Percentiles rank a stretch among this genome's conserved stretches.
Conservation (phyloP, 106 monocot species). For the Hemerocallis citrina region DNA sequence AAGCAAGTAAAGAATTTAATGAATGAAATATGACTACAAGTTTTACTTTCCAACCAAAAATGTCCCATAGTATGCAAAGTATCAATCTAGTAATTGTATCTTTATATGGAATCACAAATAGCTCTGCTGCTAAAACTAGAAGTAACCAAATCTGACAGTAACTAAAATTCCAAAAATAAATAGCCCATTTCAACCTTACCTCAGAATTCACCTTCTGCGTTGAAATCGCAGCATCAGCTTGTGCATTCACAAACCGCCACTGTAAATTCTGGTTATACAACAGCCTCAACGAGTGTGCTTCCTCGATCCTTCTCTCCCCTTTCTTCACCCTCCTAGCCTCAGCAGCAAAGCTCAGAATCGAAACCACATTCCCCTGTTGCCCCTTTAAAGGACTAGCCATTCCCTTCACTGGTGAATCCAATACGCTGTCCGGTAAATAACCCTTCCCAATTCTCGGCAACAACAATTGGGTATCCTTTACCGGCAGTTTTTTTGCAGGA, state of each 20-base stretch:
- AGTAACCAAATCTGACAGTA: not conserved
- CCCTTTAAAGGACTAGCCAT: not conserved
- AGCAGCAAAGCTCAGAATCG: slow-evolving; percentile 67
- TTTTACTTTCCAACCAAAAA: not conserved
- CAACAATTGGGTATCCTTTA: slow-evolving; percentile 17
- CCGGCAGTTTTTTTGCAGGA: slow-evolving; percentile 18
- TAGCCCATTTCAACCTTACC: slow-evolving; percentile 18
- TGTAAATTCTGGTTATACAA: slow-evolving; percentile 59
- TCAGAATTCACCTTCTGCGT: slow-evolving; percentile 28
- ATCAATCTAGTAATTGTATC: not conserved
- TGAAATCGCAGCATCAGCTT: slow-evolving; percentile 20
- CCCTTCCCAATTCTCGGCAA: slow-evolving; percentile 19
- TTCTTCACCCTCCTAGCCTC: slow-evolving; percentile 65
- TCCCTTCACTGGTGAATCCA: slow-evolving; percentile 6
- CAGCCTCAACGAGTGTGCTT: slow-evolving; percentile 59
- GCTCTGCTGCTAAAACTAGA: not conserved
- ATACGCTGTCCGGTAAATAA: slow-evolving; percentile 23
- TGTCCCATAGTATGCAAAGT: not conserved
- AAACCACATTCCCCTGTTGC: slow-evolving; percentile 29
- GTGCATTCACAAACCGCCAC: slow-evolving; percentile 60
- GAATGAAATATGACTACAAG: no score
- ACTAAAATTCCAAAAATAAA: not conserved
- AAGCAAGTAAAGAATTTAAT: no score
- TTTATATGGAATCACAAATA: not conserved
- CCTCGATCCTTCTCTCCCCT: slow-evolving; percentile 60